phyloP scores from a whole-genome alignment of 257 asterid species.

The Scutellaria barbata region DNA sequence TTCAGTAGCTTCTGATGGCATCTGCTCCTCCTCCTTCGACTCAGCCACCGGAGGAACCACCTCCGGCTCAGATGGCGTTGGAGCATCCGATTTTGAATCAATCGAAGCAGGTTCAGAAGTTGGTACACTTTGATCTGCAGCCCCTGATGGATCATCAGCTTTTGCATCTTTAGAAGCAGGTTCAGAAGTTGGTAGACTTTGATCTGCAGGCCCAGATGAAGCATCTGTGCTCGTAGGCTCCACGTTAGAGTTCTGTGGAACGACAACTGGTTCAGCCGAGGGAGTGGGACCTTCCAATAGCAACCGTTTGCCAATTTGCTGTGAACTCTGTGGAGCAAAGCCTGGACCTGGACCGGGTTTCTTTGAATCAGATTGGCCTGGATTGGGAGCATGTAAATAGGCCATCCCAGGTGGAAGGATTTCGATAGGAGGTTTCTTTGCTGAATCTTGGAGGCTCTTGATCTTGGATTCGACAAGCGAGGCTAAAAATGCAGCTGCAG shows the following conservation, averaged over 20 bases:
- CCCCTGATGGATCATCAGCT: slow-evolving; percentile 39
- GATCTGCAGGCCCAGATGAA: neutral
- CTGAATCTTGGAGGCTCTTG: slow-evolving; percentile 89
- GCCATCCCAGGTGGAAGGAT: slow-evolving; percentile 97
- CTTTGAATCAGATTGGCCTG: slow-evolving; percentile 64
- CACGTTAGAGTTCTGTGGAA: slow-evolving; percentile 20
- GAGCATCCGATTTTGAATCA: slow-evolving; percentile 37
- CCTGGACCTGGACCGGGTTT: slow-evolving; percentile 42
- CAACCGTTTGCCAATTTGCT: slow-evolving; percentile 61
- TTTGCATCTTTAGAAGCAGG: slow-evolving; percentile 39
- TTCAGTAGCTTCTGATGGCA: slow-evolving; percentile 35
- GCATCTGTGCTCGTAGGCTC: neutral
- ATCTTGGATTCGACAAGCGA: slow-evolving; percentile 88
- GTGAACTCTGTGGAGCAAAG: slow-evolving; percentile 49
- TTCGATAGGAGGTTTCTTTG: slow-evolving; percentile 89
- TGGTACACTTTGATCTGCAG: slow-evolving; percentile 35
- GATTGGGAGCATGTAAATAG: slow-evolving; percentile 84
- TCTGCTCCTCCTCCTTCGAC: slow-evolving; percentile 36
- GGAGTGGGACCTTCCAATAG: slow-evolving; percentile 64
- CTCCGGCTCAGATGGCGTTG: slow-evolving; percentile 38
- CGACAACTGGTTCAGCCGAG: slow-evolving; percentile 33
- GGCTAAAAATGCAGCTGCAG: slow-evolving; percentile 91
- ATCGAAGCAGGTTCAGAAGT: slow-evolving; percentile 39
- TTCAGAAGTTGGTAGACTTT: slow-evolving; percentile 2
- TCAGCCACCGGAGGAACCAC: slow-evolving; percentile 39